Evolutionary conservation across 73 alveolate species (phyloP).

Genomic region (Tetrahymena elliotti): DNA sequence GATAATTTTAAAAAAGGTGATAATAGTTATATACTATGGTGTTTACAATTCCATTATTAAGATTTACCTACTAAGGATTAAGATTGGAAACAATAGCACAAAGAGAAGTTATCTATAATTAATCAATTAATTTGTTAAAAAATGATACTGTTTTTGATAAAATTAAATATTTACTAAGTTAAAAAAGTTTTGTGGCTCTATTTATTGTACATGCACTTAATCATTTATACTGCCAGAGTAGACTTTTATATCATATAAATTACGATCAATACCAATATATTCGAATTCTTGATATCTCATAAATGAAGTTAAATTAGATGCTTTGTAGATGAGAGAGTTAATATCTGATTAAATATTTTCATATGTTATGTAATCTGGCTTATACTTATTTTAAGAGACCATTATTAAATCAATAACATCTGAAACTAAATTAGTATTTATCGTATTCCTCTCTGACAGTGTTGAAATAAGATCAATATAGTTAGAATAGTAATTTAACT

Average conservation of each 20-base stretch:
- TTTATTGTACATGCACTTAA: background rate
- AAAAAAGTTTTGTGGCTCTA: background rate
- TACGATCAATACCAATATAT: background rate
- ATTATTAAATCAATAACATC: background rate
- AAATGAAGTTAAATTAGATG: background rate
- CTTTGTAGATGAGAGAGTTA: background rate
- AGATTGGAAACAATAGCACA: background rate
- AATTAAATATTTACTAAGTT: background rate
- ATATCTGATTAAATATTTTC: background rate
- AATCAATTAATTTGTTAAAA: background rate
- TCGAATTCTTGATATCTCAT: background rate
- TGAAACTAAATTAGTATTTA: background rate
- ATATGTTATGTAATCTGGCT: background rate
- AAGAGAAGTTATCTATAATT: background rate
- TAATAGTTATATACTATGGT: background rate
- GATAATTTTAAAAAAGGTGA: background rate
- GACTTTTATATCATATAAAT: background rate
- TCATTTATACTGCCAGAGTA: background rate
- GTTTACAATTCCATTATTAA: background rate
- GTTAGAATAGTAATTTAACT: background rate
- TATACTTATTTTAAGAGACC: background rate
- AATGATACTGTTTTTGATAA: background rate
- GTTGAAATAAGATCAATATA: background rate
- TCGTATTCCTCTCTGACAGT: background rate
- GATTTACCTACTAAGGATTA: background rate